phyloP scores from a whole-genome alignment of 78 protist species.

The Neovahlkampfia damariscottae region DNA sequence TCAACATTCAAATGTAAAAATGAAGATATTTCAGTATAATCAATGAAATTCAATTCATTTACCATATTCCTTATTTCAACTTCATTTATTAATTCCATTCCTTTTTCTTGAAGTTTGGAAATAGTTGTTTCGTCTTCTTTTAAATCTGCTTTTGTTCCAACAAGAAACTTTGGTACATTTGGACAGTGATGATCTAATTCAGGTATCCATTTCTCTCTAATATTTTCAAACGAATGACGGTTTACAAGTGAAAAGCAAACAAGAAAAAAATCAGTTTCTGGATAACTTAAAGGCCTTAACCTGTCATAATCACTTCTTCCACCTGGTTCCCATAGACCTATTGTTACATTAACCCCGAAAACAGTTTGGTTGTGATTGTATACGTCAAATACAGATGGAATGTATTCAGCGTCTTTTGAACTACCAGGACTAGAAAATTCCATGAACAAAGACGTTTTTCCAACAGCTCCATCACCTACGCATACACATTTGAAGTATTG shows the following conservation, averaged over 20 bases:
- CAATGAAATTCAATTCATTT: no score
- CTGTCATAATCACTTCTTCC: slow-evolving; percentile 50
- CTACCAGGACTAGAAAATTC: no score
- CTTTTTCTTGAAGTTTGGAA: not conserved
- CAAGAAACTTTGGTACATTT: slow-evolving; percentile 53
- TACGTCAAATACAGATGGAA: slow-evolving; percentile 46
- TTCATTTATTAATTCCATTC: no score
- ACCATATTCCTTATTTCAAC: no score
- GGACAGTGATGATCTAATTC: slow-evolving; percentile 77
- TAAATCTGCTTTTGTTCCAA: slow-evolving; percentile 18
- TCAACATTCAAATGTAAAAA: no score
- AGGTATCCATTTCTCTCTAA: slow-evolving; percentile 61
- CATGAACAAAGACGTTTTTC: slow-evolving; percentile 68
- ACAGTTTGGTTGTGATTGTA: slow-evolving; percentile 45
- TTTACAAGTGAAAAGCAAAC: slow-evolving; percentile 48
- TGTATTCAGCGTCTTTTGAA: slow-evolving; percentile 72
- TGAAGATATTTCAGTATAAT: no score
- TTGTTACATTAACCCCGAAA: slow-evolving; percentile 44
- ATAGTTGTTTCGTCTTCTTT: slow-evolving; percentile 33
- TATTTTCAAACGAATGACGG: slow-evolving; percentile 68
- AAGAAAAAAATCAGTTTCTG: slow-evolving; percentile 37
- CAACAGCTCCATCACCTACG: slow-evolving; percentile 57
- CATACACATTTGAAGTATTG: no score
- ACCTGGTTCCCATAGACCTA: slow-evolving; percentile 94
- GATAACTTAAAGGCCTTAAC: slow-evolving; percentile 33